Evolutionary conservation across 2,329 filamentous ascomycete species (phyloP), one percentile per base, ranked within the genome.

Genomic region (Magnaporthiopsis incrustans): DNA sequence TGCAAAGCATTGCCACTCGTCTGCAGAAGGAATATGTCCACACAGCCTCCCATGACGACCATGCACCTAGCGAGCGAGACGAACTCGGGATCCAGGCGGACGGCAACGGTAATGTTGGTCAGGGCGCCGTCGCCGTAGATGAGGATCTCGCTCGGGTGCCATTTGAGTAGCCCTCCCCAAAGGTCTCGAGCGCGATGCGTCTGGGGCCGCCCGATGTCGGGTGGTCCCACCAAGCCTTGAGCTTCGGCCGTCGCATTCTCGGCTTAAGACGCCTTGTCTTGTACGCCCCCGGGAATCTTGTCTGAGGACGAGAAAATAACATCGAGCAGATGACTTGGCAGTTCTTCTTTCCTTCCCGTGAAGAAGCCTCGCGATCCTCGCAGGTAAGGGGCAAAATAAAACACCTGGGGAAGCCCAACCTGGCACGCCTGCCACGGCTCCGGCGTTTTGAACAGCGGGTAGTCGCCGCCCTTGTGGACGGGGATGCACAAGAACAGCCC

Each of bases 11-110:
- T 64, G 0, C 68, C 69, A 22, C 67, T 68, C 5, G 70, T 71
- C 68, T 73, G 66, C 56, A 75, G 67, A 59, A 78, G 69, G 30
- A 75, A 78, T 6, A 74, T 71, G 68, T 82, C 80, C 27, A 82
- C 68, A 67, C 79, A 82, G 2, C 80, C 79, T 63, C 81, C 80
- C 79, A 82, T 83, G 62, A 82, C 75, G 32, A 81, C 73, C 4
- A 82, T 71, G 35, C 78, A 77, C 67, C 79, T 80, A 6, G 78
- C 74, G 60, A 78, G 69, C 30, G 72, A 73, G 1, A 80, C 79
- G 68, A 82, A 82, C 14, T 73, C 70, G 3, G 78, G 71, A 69
- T 82, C 79, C 68, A 80, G 71, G 7, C 78, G 74, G 32, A 33
- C 32, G 30, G 58, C 58, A 5, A 59, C 30, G 26, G 58, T 30